Conservation (phyloP, 2,329 filamentous ascomycete species). For the Aspergillus ibericus region DNA sequence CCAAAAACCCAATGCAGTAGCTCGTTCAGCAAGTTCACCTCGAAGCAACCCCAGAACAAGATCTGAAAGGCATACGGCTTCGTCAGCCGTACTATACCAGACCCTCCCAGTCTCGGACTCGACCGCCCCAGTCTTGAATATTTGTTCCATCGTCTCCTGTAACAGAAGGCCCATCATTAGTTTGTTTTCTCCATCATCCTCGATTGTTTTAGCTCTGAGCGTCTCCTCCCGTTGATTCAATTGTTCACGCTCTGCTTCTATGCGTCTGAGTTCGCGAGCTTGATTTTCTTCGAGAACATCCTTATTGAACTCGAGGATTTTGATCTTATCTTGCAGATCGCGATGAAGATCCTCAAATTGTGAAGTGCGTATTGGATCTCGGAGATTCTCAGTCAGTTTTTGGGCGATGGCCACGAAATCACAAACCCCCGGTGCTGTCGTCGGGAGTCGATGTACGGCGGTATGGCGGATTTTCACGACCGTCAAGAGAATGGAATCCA, state of each 20-base stretch:
- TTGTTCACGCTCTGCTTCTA: background rate
- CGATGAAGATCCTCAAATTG: background rate
- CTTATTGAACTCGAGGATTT: background rate
- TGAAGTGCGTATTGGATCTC: background rate
- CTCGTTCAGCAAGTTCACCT: too few relatives aligned
- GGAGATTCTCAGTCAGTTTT: background rate
- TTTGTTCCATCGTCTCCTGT: background rate
- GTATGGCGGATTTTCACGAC: background rate
- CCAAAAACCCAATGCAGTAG: too few relatives aligned
- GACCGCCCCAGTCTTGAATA: background rate
- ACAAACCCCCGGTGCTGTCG: background rate
- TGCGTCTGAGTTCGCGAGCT: background rate
- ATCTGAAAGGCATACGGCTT: too few relatives aligned
- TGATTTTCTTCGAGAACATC: slow-evolving; percentile 1
- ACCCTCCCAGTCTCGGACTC: background rate
- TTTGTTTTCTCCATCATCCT: background rate
- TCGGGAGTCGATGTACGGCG: slow-evolving; percentile 7
- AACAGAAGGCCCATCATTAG: background rate
- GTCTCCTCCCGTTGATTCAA: background rate
- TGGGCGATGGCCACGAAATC: background rate
- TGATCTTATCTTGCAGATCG: slow-evolving; percentile 2
- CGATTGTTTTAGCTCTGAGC: background rate
- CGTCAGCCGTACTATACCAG: too few relatives aligned
- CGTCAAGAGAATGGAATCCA: background rate
- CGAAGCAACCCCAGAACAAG: too few relatives aligned